phyloP scores from a whole-genome alignment of 345 rosid species.

The Murraya paniculata region DNA sequence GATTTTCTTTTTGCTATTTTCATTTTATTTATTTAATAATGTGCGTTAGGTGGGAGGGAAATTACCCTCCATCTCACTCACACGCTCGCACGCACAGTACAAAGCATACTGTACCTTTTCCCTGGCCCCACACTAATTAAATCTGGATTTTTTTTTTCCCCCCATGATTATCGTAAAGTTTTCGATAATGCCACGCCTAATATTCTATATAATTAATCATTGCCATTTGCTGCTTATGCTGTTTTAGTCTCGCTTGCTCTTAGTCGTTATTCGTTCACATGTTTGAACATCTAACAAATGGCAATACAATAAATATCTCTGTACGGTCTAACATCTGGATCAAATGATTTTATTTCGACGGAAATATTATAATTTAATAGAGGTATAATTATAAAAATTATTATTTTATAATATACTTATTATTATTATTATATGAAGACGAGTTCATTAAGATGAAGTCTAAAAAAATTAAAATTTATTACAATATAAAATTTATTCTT shows the following conservation, averaged over 20 bases:
- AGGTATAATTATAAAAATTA: no score
- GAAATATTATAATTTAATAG: no score
- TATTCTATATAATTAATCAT: background rate
- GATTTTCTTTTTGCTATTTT: background rate
- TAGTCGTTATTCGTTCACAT: no score
- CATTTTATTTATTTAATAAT: background rate
- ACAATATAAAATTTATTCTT: no score
- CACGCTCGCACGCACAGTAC: background rate
- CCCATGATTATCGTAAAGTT: background rate
- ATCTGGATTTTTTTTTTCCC: no score
- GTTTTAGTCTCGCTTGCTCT: no score
- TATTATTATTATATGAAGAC: no score
- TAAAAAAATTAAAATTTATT: no score
- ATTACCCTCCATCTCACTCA: background rate
- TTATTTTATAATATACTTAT: no score
- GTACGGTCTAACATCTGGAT: rapidly evolving
- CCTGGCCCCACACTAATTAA: background rate
- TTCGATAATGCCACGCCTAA: background rate
- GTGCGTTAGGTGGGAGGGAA: slow-evolving; percentile 8
- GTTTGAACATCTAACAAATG: no score
- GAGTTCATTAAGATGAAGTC: rapidly evolving
- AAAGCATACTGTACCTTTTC: background rate
- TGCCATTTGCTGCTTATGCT: background rate
- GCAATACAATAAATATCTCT: no score
- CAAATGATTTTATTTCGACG: no score